Base-by-base conservation (phyloP, 1,284 basidiomycete species). In the Mycena sp. region DNA sequence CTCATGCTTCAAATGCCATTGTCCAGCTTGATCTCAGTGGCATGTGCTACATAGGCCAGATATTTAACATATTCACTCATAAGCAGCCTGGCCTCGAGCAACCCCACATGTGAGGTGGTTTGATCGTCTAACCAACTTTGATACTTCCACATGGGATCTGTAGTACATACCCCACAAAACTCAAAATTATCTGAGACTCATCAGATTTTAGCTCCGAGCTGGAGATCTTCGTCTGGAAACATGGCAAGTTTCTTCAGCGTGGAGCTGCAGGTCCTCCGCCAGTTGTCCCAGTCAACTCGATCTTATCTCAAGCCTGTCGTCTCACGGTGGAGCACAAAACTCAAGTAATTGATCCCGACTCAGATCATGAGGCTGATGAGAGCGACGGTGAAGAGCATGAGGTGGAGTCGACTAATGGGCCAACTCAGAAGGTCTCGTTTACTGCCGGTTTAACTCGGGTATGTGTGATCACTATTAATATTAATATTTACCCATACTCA, bases 201-300 rank as follows among this genome's bases (percentile, higher is more conserved):
- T 51, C 26, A 4, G 29, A 16, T 44, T 2, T 9, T 44, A 58
- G 57, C 16, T 48, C 57, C 3, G 57, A 58, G n/a, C 45, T 58
- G 1, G 57, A 58, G n/a, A 58, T 58, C 2, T 58, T 58, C 32
- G 17, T 46, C 1, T 58, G 56, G 56, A 46, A 58, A 19, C 28
- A 58, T 19, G 57, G 41, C 3, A 12, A 30, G n/a, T 58, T 41
- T 10, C 40, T 58, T 9, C 19, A 23, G 4, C 40, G 46, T 6
- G 35, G 4, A 4, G 57, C 50, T 25, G 37, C 38, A 4, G 57
- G 57, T 11, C 57, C 48, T 12, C 1, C 21, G 7, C 23, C 40
- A n/a, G 41, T 58, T 21, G 28, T 58, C 0, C 57, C 48, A 2
- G 16, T 58, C 6, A 6, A 6, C 16, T 9, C 35, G 1, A 26